Conservation (phyloP, 768 basidiomycete species). For the Scleroderma citrinum region DNA sequence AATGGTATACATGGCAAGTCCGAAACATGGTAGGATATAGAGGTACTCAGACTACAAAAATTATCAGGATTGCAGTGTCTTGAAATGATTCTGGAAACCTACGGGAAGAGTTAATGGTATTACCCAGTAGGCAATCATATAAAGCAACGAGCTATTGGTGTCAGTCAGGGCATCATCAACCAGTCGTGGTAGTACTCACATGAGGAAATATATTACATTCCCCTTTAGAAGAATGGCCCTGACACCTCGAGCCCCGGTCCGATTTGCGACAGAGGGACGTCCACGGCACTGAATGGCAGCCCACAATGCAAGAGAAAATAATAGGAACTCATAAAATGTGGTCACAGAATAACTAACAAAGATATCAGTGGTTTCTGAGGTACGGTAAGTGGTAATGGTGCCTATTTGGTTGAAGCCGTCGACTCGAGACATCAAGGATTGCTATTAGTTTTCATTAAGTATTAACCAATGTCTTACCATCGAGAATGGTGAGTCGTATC, state of each 20-base stretch:
- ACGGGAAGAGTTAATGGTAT: neutral
- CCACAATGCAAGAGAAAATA: neutral
- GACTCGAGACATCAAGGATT: neutral
- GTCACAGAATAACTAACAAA: neutral
- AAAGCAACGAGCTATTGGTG: neutral
- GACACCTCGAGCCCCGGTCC: neutral
- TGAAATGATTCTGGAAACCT: neutral
- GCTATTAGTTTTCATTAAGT: neutral
- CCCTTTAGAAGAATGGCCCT: neutral
- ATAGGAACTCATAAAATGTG: neutral
- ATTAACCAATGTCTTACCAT: neutral
- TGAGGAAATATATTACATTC: neutral
- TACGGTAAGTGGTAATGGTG: neutral
- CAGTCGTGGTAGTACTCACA: neutral
- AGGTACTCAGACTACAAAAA: neutral
- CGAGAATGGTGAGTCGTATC: neutral
- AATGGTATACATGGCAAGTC: neutral
- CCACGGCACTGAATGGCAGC: neutral
- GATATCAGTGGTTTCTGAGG: neutral
- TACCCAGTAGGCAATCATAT: neutral
- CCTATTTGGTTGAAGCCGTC: neutral
- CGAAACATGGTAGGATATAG: neutral
- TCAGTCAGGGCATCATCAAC: neutral
- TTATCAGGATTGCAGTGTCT: neutral
- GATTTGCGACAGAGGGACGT: neutral